Evolutionary conservation across 202 grass and related monocot species (phyloP), one percentile per base, ranked within the genome.

Genomic region (Cymbopogon flexuosus): DNA sequence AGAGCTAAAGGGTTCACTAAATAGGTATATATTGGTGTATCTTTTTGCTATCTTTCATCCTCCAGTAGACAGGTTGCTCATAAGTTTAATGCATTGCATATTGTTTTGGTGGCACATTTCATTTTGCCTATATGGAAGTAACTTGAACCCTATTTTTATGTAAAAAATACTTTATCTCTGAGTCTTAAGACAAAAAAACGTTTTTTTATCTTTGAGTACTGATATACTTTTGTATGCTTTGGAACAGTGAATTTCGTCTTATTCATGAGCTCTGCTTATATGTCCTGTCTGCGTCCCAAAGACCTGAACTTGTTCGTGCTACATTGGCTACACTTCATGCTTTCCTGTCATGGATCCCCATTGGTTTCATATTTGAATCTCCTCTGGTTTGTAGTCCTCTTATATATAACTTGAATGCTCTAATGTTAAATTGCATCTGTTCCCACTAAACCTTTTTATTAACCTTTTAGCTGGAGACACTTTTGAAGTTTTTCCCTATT

Each of bases 221-320:
- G 51, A 72, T 39, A 47, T 39, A 75, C 47, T 70, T 34, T 9
- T 42, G 8, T 35, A 10, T 89, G 22, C 75, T 74, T 71, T 65
- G 35, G 47, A 69, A 81, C 94, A 97, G 91, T 67, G 89, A 97
- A 88, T 97, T 97, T 86, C 89, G 93, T 30, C 87, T 97, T 59
- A 94, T 97, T 79, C 94, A 97, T 47, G 94, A 97, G 87, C 83
- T 97, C 46, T 97, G 94, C 84, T 89, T 97, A 81, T 90, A 89
- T 75, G 89, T 97, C 63, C 75, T 97, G 77, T 92, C 94, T 36
- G 87, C 83, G 58, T 88, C 94, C 41, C 91, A 97, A 88, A 87
- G 85, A 76, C 70, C 94, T 36, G 91, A 94, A 84, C 86, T 97
- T 62, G 83, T 97, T 58, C 77, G 94, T 43, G 91, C 94, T 60